phyloP scores from a whole-genome alignment of 768 basidiomycete genomes.

The Pleurotus djamor region DNA sequence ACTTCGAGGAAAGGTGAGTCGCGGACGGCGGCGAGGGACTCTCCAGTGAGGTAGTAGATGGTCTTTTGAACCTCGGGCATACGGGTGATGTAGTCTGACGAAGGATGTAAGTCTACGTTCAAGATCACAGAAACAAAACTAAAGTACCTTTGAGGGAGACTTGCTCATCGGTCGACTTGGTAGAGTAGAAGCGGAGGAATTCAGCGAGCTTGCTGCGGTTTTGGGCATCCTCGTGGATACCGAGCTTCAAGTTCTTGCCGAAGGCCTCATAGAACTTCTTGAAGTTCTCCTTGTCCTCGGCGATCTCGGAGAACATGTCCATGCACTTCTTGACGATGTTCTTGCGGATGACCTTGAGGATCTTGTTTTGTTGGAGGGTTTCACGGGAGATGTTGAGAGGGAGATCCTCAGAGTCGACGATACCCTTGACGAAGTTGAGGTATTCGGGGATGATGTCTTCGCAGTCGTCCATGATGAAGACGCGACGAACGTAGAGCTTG shows the following conservation, averaged over 20 bases:
- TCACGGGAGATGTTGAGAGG: slow-evolving; percentile 99
- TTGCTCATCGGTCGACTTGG: slow-evolving; percentile 88
- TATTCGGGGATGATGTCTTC: slow-evolving; percentile 99
- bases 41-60: slow-evolving; percentile 99
- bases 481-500: slow-evolving; percentile 99
- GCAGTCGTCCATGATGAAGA: slow-evolving; percentile 99
- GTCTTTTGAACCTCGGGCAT: slow-evolving; percentile 99
- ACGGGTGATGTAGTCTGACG: slow-evolving; percentile 99
- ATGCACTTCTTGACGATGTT: slow-evolving; percentile 98
- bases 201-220: slow-evolving; percentile 99
- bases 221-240: slow-evolving; percentile 98
- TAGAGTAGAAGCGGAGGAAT: slow-evolving; percentile 98
- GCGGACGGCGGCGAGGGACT: slow-evolving; percentile 85
- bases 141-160: slow-evolving; percentile 90
- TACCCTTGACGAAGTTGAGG: slow-evolving; percentile 99
- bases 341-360: slow-evolving; percentile 99
- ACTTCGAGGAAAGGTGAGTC: slow-evolving; percentile 99
- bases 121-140: no score
- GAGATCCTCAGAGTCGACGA: slow-evolving; percentile 99
- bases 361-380: slow-evolving; percentile 99
- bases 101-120: no score
- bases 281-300: slow-evolving; percentile 99
- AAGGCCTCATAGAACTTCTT: slow-evolving; percentile 97
- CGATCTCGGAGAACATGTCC: slow-evolving; percentile 93
- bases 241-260: slow-evolving; percentile 99